Evolutionary conservation across 2,329 filamentous ascomycete species (phyloP), one percentile per base, ranked within the genome.

Genomic region (Beauveria medogensis): DNA sequence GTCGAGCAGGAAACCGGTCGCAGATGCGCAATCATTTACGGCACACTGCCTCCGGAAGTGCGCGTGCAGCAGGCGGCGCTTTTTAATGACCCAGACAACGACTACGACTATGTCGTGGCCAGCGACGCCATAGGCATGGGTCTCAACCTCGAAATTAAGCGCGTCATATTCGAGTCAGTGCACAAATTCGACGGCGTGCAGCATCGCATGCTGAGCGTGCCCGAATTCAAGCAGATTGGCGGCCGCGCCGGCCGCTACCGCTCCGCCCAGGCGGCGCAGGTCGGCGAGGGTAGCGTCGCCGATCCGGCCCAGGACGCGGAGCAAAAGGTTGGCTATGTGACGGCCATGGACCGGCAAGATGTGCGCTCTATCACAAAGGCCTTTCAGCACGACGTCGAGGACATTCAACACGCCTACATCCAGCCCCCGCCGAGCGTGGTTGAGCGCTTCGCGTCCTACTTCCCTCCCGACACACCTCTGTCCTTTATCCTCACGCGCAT

Each of bases 91-190:
- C 92, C 92, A 0, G 75, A 96, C 70, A 99, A 95, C 71, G 92
- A 97, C 63, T 99, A 97, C 70, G 94, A 99, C 71, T 95, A 87
- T 67, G 79, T 99, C 6, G 92, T 94, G 28, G 94, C 95, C 9
- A 97, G 91, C 67, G 92, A 97, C 74, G 94, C 94, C 52, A 93
- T 99, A 64, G 94, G 94, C 43, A 97, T 99, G 93, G 94, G 95
- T 1, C 78, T 99, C 24, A 99, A 99, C 69, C 75, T 99, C 72
- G 92, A 86, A 74, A 91, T 97, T 71, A 94, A 92, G 70, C 89
- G 95, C 28, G 83, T 99, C 63, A 84, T 99, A 59, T 94, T 99
- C 65, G 91, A 96, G 69, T 81, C 87, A 0, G 81, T 87, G 2
- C 76, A 80, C 63, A 99, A 97, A 72, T 88, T 82, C 65, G 82